phyloP scores from a whole-genome alignment of 148 eudicot species.

The Mesembryanthemum crystallinum region DNA sequence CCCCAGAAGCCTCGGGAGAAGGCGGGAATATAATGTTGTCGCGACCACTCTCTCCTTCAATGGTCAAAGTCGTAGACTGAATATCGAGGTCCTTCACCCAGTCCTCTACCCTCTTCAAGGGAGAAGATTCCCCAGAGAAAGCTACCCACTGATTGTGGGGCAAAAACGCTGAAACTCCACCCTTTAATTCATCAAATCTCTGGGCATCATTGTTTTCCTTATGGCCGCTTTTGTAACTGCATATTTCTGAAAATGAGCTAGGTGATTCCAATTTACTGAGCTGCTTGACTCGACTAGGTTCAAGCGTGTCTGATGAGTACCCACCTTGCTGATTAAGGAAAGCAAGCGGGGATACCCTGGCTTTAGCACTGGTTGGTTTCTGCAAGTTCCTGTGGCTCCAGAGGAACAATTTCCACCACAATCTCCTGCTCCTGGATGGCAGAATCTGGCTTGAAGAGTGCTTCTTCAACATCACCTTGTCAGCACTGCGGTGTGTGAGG shows the following conservation, averaged over 20 bases:
- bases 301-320: constrained; percentile 79
- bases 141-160: constrained; percentile 97
- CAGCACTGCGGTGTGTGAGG: constrained; percentile 58
- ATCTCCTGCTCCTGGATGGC: constrained; percentile 70
- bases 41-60: constrained; percentile 27
- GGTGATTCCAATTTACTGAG: constrained; percentile 39
- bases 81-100: constrained; percentile 66
- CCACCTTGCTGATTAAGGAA: constrained; percentile 78
- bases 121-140: constrained; percentile 54
- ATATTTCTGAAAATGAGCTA: constrained; percentile 33
- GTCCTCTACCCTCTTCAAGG: constrained; percentile 58
- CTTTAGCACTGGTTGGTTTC: constrained; percentile 30
- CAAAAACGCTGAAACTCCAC: constrained; percentile 54
- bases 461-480: constrained; percentile 79
- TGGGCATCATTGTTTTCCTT: constrained; percentile 25
- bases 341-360: constrained; percentile 28
- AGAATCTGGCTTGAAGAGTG: constrained; percentile 80
- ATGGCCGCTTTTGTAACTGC: constrained; percentile 25
- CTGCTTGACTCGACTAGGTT: constrained; percentile 40
- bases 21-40: constrained; percentile 42
- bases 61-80: constrained; percentile 26
- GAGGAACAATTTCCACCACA: constrained; percentile 93
- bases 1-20: constrained; percentile 50
- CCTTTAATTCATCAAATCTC: constrained; percentile 42
- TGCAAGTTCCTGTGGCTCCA: constrained; percentile 92